Evolutionary conservation across 2,329 filamentous ascomycete species (phyloP).

Genomic region (Verticillium zaregamsianum): DNA sequence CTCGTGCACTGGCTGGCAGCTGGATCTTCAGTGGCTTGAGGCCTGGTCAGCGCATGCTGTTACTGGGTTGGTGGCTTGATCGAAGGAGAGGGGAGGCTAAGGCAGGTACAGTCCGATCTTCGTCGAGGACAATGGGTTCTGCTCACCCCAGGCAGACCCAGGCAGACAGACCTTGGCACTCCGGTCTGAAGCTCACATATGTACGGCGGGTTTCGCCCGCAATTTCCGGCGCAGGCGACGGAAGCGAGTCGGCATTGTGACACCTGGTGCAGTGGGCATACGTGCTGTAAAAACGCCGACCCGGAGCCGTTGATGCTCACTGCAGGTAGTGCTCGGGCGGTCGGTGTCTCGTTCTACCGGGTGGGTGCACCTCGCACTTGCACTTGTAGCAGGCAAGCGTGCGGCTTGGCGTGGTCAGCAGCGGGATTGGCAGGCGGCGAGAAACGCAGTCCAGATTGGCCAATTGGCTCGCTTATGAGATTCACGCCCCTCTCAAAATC

Average conservation of each 20-base stretch:
- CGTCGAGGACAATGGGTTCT: no score
- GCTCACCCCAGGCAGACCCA: no score
- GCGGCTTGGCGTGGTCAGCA: background rate
- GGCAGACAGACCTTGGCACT: no score
- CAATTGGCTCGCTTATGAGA: conserved; percentile 4
- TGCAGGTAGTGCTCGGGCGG: no score
- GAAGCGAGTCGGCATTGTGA: background rate
- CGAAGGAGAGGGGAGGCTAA: background rate
- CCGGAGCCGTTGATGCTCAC: background rate
- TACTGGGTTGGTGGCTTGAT: background rate
- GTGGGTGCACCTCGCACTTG: background rate
- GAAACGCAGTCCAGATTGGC: background rate
- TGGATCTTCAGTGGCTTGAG: no score
- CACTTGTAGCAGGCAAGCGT: background rate
- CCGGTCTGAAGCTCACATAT: background rate
- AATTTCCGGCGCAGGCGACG: background rate
- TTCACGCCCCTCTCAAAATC: background rate
- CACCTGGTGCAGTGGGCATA: background rate
- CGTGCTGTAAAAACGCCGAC: background rate
- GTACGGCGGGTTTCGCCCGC: background rate
- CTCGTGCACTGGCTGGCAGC: no score
- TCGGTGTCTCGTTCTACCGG: no score
- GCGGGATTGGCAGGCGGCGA: background rate
- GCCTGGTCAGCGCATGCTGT: no score
- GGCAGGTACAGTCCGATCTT: background rate